Conservation (phyloP, 306 rosid species). For the Trifolium subterraneum region DNA sequence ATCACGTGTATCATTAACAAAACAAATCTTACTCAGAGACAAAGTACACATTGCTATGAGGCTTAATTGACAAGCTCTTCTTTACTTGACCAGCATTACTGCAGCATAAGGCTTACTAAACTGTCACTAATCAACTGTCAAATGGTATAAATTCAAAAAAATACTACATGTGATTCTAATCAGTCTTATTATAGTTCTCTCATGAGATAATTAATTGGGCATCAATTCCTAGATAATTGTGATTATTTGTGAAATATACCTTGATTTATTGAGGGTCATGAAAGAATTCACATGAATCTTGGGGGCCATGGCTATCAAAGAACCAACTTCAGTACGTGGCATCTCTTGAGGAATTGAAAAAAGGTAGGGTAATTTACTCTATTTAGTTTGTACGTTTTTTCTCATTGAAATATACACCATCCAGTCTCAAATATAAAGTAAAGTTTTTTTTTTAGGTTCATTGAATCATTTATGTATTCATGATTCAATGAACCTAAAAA, state of each 20-base stretch:
- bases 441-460: no score
- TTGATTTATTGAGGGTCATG: slow-evolving; percentile 91
- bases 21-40: slow-evolving; percentile 70
- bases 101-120: slow-evolving; percentile 49
- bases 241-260: slow-evolving; percentile 65
- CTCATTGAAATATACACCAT: no score
- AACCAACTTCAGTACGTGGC: slow-evolving; percentile 89
- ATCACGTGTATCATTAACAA: no score
- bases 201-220: slow-evolving; percentile 32
- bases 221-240: slow-evolving; percentile 31
- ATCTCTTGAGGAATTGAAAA: no score
- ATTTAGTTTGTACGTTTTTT: no score
- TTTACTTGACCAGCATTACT: slow-evolving; percentile 96
- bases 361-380: no score
- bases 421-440: no score
- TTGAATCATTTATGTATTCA: no score
- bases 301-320: slow-evolving; percentile 79
- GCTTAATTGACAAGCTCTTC: slow-evolving; percentile 84
- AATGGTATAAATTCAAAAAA: slow-evolving; percentile 23
- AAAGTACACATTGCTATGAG: slow-evolving; percentile 75
- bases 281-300: slow-evolving; percentile 87
- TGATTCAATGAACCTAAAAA: no score
- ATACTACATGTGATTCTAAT: slow-evolving; percentile 35
- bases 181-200: no score
- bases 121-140: slow-evolving; percentile 31